Evolutionary conservation across 2,329 filamentous ascomycete species (phyloP), one percentile per base, ranked within the genome.

Genomic region (Fusarium camptoceras): DNA sequence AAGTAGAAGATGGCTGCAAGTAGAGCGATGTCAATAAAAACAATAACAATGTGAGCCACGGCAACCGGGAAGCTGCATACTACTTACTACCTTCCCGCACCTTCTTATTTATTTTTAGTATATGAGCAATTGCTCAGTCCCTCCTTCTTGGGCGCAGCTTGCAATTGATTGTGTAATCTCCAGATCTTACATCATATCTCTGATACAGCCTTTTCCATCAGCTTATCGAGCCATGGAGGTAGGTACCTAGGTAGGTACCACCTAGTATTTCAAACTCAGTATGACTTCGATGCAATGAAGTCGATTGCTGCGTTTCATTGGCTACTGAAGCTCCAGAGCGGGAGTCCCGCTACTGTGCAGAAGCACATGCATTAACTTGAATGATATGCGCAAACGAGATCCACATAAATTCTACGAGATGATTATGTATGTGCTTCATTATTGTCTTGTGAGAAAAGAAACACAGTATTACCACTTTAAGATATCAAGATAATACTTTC

Each of bases 341-440:
- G 68, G 59, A 69, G 50, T 56, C 55, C 68, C 68, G 63, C 64
- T 57, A 55, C 55, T 57, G 58, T 68, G 65, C 67, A 71, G 59
- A 28, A 37, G 42, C 24, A 22, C 27, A 31, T 31, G 46, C 27
- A 27, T 18, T 37, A 37, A 37, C 18, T 37, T 37, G 12, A 14
- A 27, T 51, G 31, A 53, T n/a, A 53, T 41, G 49, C 24, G 18
- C 31, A 51, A 22, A 41, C 24, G n/a, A n/a, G 31, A 27, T 51
- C 49, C 34, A 51, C 34, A 51, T 28, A 27, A 16, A 27, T 27
- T 51, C 24, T 47, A 18, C 27, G 24, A n/a, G 41, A 37, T 37
- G 6, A 10, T 28, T 28, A 28, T 27, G 27, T 27, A 30, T n/a
- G 18, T 37, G 34, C 41, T 43, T 43, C 22, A 24, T 24, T 25